Percentiles rank a stretch among this genome's conserved stretches.
These are phyloP conservation scores for Clitoria ternatea DNA, from an alignment of 306 rosid species.

Conservation along the genomic window DNA sequence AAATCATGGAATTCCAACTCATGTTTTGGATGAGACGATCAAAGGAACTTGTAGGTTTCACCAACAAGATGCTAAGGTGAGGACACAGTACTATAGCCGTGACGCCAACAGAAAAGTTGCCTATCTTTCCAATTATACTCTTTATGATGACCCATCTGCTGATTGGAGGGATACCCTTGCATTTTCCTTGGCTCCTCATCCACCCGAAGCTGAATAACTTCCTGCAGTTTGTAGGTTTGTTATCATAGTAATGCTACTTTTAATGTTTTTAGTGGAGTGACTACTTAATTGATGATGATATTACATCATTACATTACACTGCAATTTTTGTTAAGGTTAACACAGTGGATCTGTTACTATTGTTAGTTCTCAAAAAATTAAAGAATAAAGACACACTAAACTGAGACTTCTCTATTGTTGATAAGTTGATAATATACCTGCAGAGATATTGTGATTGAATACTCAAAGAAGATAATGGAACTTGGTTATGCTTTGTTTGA, in stretches of 20 bases:
- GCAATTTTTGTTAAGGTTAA: neutral
- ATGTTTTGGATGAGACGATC: slow-evolving; percentile 36
- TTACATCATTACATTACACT: neutral
- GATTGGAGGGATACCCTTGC: slow-evolving; percentile 39
- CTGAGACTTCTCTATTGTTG: neutral
- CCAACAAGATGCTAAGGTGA: slow-evolving; percentile 36
- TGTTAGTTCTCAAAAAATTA: too few relatives aligned
- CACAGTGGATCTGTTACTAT: neutral
- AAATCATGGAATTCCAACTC: slow-evolving; percentile 44
- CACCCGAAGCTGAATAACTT: slow-evolving; percentile 27
- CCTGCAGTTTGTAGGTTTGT: slow-evolving; percentile 37
- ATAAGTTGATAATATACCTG: neutral
- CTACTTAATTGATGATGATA: neutral
- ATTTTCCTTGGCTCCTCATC: slow-evolving; percentile 26
- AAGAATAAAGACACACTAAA: neutral
- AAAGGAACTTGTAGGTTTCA: slow-evolving; percentile 36
- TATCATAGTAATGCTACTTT: neutral
- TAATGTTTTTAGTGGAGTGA: neutral
- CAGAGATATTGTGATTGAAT: slow-evolving; percentile 33
- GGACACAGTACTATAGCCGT: slow-evolving; percentile 38
- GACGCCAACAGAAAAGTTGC: slow-evolving; percentile 16
- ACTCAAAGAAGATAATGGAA: slow-evolving; percentile 27
- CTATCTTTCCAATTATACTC: slow-evolving; percentile 32
- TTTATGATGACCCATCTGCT: slow-evolving; percentile 25
- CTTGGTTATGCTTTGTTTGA: slow-evolving; percentile 31